These are phyloP conservation scores for Urochloa ruziziensis DNA, from an alignment of 176 grass and related monocot genomes.

Conservation along the genomic window DNA sequence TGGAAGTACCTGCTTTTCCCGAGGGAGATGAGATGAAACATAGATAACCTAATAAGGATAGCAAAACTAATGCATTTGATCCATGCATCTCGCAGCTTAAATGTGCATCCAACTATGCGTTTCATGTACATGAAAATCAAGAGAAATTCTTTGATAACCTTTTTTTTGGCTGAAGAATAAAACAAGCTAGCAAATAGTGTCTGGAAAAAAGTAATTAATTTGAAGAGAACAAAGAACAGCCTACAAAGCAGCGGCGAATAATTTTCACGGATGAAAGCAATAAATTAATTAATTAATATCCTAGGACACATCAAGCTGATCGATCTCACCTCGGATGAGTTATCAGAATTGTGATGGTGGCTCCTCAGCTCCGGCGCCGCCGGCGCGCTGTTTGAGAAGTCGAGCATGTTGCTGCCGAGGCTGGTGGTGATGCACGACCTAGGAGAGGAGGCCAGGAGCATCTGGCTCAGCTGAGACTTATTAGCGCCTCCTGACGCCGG, in stretches of 20 bases:
- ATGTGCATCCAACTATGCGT: too few relatives aligned
- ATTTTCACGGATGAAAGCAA: neutral
- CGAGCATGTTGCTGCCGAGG: slow-evolving; percentile 84
- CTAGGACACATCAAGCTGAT: neutral
- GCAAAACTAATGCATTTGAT: neutral
- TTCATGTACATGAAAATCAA: neutral
- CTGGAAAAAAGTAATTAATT: neutral
- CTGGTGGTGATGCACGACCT: slow-evolving; percentile 81
- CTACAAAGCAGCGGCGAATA: neutral
- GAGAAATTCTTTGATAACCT: neutral
- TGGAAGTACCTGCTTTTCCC: slow-evolving; percentile 22
- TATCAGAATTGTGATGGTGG: slow-evolving; percentile 55
- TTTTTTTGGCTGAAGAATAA: neutral
- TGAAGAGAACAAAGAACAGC: neutral
- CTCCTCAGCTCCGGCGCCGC: slow-evolving; percentile 38
- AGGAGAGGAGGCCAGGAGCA: slow-evolving; percentile 75
- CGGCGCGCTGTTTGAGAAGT: slow-evolving; percentile 70
- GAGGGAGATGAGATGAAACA: slow-evolving; percentile 12
- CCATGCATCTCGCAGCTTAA: neutral
- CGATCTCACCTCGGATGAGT: slow-evolving; percentile 79
- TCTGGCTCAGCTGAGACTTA: slow-evolving; percentile 74
- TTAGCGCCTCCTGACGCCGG: slow-evolving; percentile 27
- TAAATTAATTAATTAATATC: neutral
- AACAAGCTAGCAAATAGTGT: neutral
- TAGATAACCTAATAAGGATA: neutral